phyloP scores from a whole-genome alignment of 192 early-diverging fungal species.

The Ambispora gerdemannii region DNA sequence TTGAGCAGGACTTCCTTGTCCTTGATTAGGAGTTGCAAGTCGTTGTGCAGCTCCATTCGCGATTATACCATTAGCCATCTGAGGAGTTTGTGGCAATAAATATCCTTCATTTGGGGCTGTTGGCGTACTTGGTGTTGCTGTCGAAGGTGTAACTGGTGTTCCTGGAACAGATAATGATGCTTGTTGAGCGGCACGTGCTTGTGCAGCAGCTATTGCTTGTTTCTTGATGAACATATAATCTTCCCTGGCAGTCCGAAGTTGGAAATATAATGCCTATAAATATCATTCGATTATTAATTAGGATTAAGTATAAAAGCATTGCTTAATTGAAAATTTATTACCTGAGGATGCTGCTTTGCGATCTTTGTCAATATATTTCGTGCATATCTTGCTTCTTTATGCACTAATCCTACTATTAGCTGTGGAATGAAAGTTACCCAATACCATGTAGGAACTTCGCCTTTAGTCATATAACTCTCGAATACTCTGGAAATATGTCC shows the following conservation, averaged over 20 bases:
- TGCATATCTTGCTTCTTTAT: slow-evolving; percentile 80
- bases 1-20: slow-evolving; percentile 29
- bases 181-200: slow-evolving; percentile 11
- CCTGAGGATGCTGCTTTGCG: slow-evolving; percentile 91
- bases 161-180: slow-evolving; percentile 16
- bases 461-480: slow-evolving; percentile 73
- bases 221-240: slow-evolving; percentile 73
- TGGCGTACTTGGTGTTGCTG: slow-evolving; percentile 33
- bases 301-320: background rate
- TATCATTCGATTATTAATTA: background rate
- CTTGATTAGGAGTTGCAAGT: background rate
- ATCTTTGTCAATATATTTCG: slow-evolving; percentile 85
- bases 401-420: slow-evolving; percentile 72
- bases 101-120: slow-evolving; percentile 14
- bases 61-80: background rate
- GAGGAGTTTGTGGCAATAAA: slow-evolving; percentile 10
- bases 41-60: slow-evolving; percentile 30
- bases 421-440: slow-evolving; percentile 99
- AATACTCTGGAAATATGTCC: slow-evolving; percentile 76
- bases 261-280: slow-evolving; percentile 89
- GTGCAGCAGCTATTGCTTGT: slow-evolving; percentile 19
- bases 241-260: slow-evolving; percentile 88
- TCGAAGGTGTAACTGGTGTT: slow-evolving; percentile 38
- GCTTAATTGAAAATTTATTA: slow-evolving; percentile 30
- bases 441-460: slow-evolving; percentile 91